Base-by-base conservation (phyloP, 176 grass and related monocot genomes). In the Oryza rufipogon region DNA sequence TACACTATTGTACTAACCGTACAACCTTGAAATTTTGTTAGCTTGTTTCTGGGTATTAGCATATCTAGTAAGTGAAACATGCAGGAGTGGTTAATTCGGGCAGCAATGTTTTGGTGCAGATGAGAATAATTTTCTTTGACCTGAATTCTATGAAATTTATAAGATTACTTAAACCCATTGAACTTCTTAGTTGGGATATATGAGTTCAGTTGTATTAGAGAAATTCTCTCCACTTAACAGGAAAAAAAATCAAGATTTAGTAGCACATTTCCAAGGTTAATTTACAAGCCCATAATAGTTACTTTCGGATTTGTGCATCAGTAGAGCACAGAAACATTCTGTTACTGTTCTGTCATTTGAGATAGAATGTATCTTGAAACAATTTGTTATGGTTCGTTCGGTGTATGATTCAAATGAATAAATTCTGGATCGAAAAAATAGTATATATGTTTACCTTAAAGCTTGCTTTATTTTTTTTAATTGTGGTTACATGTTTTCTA, bases 41-140 rank as follows among this genome's bases (percentile, higher is more conserved):
- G 72, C 8, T 76, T 14, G 14, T 26, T 16, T 38, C 66, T 32
- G 46, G 39, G 9, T 14, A 49, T 74, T 74, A 66, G 11, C 58
- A 86, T 68, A 82, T 10, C 34, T 68, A 65, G 2, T 48, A 26
- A 60, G 60, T 10, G 15, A 61, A 64, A 82, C 76, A 54, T n/a
- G 1, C 30, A 41, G 4, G 7, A 86, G 32, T 26, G 34, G 5
- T 20, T 68, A 68, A 49, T 71, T 78, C 66, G 32, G 23, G 39
- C 73, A 19, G 19, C 39, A 22, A 10, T 87, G 66, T 45, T 14
- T 49, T 13, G 10, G 6, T 73, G 69, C 73, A 65, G 58, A 75
- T 44, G 0, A 52, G 9, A 17, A 44, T 33, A 11, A 17, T 32
- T 42, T 64, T 60, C 38, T 30, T 39, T 81, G 1, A 54, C 6